A percentile compares a stretch with the other conserved stretches of the same genome.
phyloP scores from a whole-genome alignment of 805 yeast species.

The Metschnikowia lunata region DNA sequence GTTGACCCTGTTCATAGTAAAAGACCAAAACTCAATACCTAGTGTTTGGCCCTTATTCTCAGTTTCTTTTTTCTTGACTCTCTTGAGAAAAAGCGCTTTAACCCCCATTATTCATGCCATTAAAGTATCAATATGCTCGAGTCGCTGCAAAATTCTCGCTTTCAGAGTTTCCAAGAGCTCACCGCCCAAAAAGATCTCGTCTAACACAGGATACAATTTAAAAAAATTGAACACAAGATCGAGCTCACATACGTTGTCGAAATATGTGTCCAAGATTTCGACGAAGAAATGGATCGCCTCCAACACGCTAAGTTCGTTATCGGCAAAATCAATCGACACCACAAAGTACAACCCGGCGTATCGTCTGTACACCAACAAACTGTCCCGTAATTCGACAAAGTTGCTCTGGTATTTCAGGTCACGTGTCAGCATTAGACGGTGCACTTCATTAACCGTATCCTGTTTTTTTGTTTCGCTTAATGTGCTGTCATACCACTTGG shows the following conservation, averaged over 20 bases:
- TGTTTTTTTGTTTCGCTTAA: constrained; percentile 28
- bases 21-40: neutral
- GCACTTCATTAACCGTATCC: constrained; percentile 56
- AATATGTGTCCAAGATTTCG: constrained; percentile 80
- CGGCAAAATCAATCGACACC: constrained; percentile 73
- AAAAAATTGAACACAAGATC: constrained; percentile 90
- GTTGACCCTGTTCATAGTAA: neutral
- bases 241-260: constrained; percentile 88
- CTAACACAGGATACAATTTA: constrained; percentile 75
- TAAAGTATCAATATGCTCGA: constrained; percentile 52
- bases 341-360: constrained; percentile 91
- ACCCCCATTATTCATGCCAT: too few species aligned
- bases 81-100: neutral
- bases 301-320: constrained; percentile 76
- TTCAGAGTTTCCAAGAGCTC: constrained; percentile 86
- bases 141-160: constrained; percentile 56
- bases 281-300: constrained; percentile 86
- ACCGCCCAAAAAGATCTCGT: constrained; percentile 86
- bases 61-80: neutral
- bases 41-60: neutral
- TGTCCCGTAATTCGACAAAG: constrained; percentile 58
- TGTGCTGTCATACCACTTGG: constrained; percentile 61
- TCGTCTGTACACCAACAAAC: constrained; percentile 75
- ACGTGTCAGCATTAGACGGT: constrained; percentile 72
- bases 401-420: constrained; percentile 82